Evolutionary conservation across 2,329 filamentous ascomycete species (phyloP), one percentile per base, ranked within the genome.

Genomic region (Fusarium irregulare): DNA sequence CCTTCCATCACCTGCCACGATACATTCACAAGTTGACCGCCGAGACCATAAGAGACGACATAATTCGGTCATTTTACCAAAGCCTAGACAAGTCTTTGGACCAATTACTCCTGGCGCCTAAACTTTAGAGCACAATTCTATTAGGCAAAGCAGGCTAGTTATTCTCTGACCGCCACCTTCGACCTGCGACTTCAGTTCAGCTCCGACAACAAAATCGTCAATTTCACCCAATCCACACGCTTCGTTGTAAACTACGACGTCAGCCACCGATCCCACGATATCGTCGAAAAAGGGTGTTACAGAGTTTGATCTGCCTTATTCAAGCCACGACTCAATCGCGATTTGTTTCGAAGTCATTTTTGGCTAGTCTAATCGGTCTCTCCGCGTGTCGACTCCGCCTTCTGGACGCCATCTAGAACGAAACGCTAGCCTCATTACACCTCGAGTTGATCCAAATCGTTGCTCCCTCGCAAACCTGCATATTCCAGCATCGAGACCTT

Each of bases 361-460:
- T 44, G 53, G 60, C 68, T 71, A 69, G 68, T 37, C 58, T 65
- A 50, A 41, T 66, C 65, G 66, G 67, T 56, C 54, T 66, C 73
- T 72, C 64, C 68, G 51, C 54, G 53, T 63, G 37, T 21, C 45
- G 45, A 37, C 63, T 61, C 60, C 54, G 47, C 67, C 56, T 71
- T 69, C 57, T 60, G 63, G 53, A 56, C 53, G 53, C 56, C 51
- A 42, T 70, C 61, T 65, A 67, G 69, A 68, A 67, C 55, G 47
- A 54, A 56, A 68, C 49, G 54, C 61, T 64, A 65, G 60, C 58
- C 68, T 65, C 64, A 54, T 54, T 55, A 49, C 57, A 65, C 54
- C 32, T 56, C 37, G 53, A 49, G 73, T 75, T 72, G 72, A 75
- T 60, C 73, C 56, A 48, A 51, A 58, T 60, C 48, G 59, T 27